Evolutionary conservation across 2,329 filamentous ascomycete genomes (phyloP), one percentile per base, ranked within the genome.

Genomic region (Microsporum ferrugineum): DNA sequence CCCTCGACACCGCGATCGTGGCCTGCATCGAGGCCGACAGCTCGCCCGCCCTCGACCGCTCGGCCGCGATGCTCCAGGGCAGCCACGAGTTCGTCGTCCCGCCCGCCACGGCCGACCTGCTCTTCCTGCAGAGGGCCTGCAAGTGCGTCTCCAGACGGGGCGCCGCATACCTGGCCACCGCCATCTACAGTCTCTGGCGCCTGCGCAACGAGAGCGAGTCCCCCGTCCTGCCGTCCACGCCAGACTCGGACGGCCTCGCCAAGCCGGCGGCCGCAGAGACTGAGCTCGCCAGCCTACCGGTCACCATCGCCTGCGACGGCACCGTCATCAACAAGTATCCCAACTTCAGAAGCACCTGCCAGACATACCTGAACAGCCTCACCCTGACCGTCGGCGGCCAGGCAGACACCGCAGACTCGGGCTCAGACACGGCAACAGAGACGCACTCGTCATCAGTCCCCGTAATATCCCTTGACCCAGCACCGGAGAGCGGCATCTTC

Each of bases 181-280:
- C 82, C 1, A 81, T 86, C 33, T 83, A 86, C 68, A 82, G 83
- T 34, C 76, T 87, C 41, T 86, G 83, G 80, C 75, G 73, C 10
- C 71, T 86, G 12, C 77, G 80, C 61, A 80, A 78, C 43, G 74
- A 77, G 14, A 73, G 75, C 6, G 81, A 84, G 65, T 56, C 60
- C 5, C 61, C 63, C 17, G 12, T 38, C 1, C 39, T 61, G 2
- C 61, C 66, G 5, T 65, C 69, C 0, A 65, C 64, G 5, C 51
- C 67, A 2, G 64, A 68, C 2, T 63, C 66, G 0, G 63, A 66
- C 6, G n/a, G 31, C 23, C 29, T n/a, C 49, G 31, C 60, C 71
- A n/a, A 61, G 45, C 36, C 4, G 14, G 27, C 45, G 55, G 14
- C 5, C 56, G 12, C 43, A 2, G 14, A 36, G 2, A 31, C 45